These are phyloP conservation scores for Wallacemonas collosoma DNA, from an alignment of 208 protist genomes.

Conservation along the genomic window DNA sequence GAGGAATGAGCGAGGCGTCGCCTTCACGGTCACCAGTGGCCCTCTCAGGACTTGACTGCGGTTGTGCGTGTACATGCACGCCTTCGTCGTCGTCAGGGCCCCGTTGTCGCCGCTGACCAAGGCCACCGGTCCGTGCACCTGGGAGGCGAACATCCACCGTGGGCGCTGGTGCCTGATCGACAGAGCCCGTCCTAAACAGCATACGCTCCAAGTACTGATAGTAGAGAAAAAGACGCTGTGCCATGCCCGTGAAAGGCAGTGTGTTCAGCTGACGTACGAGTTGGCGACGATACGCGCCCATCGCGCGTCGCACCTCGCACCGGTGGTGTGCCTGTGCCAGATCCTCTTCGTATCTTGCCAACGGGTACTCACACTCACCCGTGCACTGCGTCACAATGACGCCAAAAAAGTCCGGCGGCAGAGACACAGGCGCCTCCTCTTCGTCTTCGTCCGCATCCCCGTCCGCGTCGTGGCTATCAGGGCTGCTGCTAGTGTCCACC, in stretches of 20 bases:
- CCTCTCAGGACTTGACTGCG: too few relatives aligned
- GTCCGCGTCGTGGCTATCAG: background rate
- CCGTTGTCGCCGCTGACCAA: too few relatives aligned
- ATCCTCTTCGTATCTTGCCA: conserved; percentile 14
- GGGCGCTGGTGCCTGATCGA: background rate
- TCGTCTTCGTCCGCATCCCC: background rate
- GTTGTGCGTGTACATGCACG: background rate
- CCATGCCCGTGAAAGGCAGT: background rate
- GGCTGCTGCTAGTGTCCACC: background rate
- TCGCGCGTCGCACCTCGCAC: background rate
- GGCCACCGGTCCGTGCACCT: too few relatives aligned
- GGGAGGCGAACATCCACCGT: too few relatives aligned
- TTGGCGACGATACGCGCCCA: conserved; percentile 9
- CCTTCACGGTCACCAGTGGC: background rate
- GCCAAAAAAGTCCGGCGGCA: conserved; percentile 56
- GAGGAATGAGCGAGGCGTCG: background rate
- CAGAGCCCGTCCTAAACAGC: conserved; percentile 2
- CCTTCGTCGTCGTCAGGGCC: background rate
- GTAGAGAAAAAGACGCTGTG: conserved; percentile 7
- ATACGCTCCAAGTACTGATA: background rate
- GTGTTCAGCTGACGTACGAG: conserved; percentile 2
- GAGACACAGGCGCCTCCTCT: conserved; percentile 4
- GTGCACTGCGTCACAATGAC: conserved; percentile 81
- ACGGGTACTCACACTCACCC: conserved; percentile 38
- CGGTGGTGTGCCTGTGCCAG: background rate